Evolutionary conservation across 2,329 filamentous ascomycete genomes (phyloP).

Genomic region (Huntiella decipiens): DNA sequence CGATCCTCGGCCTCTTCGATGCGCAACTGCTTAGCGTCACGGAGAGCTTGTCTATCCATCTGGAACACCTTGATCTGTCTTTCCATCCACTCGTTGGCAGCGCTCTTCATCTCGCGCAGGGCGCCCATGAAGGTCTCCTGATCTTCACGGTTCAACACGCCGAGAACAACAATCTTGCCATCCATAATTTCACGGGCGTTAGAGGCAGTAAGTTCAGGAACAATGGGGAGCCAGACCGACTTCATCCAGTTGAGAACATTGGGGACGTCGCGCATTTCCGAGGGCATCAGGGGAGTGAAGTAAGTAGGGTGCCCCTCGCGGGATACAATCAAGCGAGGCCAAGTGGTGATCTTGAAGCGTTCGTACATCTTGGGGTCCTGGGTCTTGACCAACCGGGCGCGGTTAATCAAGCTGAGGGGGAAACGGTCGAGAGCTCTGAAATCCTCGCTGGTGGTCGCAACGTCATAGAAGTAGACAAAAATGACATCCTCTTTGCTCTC

Average conservation of each 20-base stretch:
- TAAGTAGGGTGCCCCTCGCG: constrained; percentile 80
- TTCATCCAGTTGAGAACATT: constrained; percentile 81
- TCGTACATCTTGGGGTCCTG: constrained; percentile 56
- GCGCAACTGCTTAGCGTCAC: constrained; percentile 83
- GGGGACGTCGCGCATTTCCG: constrained; percentile 77
- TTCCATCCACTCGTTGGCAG: constrained; percentile 94
- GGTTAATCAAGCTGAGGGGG: constrained; percentile 73
- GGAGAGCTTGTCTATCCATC: constrained; percentile 77
- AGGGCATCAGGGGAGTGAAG: constrained; percentile 69
- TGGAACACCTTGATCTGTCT: constrained; percentile 85
- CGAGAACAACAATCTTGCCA: constrained; percentile 83
- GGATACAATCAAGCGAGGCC: constrained; percentile 81
- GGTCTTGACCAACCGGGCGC: constrained; percentile 83
- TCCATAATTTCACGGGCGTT: constrained; percentile 94
- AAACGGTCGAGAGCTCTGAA: constrained; percentile 75
- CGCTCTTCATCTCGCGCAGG: constrained; percentile 82
- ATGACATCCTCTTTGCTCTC: constrained; percentile 91
- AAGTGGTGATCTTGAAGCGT: constrained; percentile 88
- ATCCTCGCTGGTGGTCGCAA: constrained; percentile 83
- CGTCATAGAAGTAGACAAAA: constrained; percentile 94
- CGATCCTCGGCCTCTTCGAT: constrained; percentile 94
- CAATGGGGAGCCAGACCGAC: constrained; percentile 85
- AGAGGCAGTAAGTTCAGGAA: constrained; percentile 76
- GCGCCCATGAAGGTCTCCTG: constrained; percentile 59
- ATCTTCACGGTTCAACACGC: constrained; percentile 64